phyloP scores from a whole-genome alignment of 371 early-diverging fungal genomes.

The Batrachochytrium dendrobatidis region DNA sequence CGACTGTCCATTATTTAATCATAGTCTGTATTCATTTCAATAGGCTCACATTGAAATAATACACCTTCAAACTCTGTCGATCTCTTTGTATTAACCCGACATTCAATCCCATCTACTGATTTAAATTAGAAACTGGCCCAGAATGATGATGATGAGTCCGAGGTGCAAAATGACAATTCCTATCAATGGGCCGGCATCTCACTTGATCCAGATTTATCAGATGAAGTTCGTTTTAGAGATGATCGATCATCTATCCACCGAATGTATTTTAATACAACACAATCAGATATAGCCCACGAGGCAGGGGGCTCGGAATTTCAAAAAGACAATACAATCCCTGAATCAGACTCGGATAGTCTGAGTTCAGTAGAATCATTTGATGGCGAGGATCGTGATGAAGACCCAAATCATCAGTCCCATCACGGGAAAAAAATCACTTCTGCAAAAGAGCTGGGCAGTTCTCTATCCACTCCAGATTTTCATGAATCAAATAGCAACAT shows the following conservation, averaged over 20 bases:
- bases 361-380: conserved; percentile 3
- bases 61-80: too few relatives aligned
- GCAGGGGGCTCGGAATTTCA: neutral
- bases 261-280: neutral
- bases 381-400: conserved; percentile 2
- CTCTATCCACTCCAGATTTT: conserved; percentile 5
- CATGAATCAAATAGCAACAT: neutral
- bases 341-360: neutral
- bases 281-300: neutral
- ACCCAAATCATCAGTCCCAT: neutral
- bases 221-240: neutral
- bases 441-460: neutral
- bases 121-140: neutral
- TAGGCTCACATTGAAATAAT: neutral
- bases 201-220: neutral
- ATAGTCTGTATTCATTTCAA: neutral
- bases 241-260: conserved; percentile 1
- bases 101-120: neutral
- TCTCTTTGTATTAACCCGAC: too few relatives aligned
- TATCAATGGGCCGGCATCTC: neutral
- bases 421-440: neutral
- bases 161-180: neutral
- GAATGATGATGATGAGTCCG: neutral
- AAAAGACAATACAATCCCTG: neutral
- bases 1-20: neutral